Percentiles rank a stretch among this genome's conserved stretches.
Evolutionary conservation across 176 grass and related monocot genomes (phyloP).

Genomic region (Rhynchospora tenuis): DNA sequence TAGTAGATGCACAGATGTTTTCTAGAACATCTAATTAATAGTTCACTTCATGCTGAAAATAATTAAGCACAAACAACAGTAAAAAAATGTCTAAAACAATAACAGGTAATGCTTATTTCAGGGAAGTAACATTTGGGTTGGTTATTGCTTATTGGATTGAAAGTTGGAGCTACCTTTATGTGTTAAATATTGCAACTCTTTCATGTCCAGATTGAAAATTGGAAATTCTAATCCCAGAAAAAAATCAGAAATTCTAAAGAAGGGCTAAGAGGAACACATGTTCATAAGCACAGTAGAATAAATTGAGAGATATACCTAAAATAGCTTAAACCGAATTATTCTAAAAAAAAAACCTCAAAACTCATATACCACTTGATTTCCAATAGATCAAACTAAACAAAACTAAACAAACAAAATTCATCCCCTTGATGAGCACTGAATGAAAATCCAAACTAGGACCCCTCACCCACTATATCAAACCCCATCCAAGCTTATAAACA

Average conservation of each 20-base stretch:
- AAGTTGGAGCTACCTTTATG: too few species aligned
- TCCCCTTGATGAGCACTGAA: background rate
- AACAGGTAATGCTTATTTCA: background rate
- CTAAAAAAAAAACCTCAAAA: background rate
- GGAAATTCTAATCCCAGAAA: background rate
- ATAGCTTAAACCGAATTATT: background rate
- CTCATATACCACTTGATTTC: background rate
- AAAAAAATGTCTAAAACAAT: background rate
- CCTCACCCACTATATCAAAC: background rate
- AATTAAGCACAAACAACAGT: background rate
- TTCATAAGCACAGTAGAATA: background rate
- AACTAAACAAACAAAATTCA: background rate
- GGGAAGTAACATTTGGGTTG: background rate
- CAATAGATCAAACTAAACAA: background rate
- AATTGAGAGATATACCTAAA: background rate
- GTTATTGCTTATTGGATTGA: background rate
- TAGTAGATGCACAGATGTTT: background rate
- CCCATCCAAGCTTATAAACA: background rate
- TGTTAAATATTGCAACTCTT: background rate
- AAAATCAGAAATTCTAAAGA: background rate
- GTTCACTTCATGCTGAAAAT: constrained; percentile 20
- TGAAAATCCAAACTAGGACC: background rate
- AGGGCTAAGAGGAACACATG: too few species aligned
- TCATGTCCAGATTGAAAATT: background rate
- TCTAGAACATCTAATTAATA: background rate